Evolutionary conservation across 441 rosid species (phyloP), one percentile per base, ranked within the genome.

Genomic region (Euphorbia celastroides): DNA sequence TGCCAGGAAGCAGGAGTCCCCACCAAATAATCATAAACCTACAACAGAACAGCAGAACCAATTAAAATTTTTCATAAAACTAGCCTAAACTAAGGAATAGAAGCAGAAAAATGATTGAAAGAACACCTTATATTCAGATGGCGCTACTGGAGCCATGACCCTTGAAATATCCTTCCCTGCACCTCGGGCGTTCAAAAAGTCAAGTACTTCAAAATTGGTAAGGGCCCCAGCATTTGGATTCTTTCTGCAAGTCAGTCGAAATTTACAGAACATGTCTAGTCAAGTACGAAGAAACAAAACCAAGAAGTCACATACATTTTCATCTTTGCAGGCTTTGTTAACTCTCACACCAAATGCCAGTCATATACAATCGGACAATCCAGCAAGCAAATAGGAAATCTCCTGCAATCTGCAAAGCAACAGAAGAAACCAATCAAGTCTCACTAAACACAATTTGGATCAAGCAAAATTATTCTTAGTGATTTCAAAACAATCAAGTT

Each of bases 11-110:
- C 87, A 28, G 81, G 72, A 70, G 79, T 80, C 68, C 81, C 88
- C 26, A 78, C 64, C 80, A 91, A 77, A 72, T 82, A 88, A 71
- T 89, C 93, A 79, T 84, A 91, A 65, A 91, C 95, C 96, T 87
- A 64, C 32, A 73, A 69, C 51, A 68, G 42, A 73, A 63, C 52
- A 52, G 12, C 8, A 62, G 48, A 70, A 28, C 22, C 14, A 60
- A 63, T 64, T 7, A 64, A 57, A n/a, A 7, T 28, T 11, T 5
- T 36, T 44, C 20, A 48, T n/a, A 32, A 31, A 46, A 6, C 8
- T 1, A 27, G 6, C n/a, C n/a, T n/a, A 57, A 41, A 1, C 4
- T 54, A 13, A 38, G 2, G 60, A 23, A 22, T n/a, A 14, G 5
- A 38, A 1, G 44, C 2, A 34, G n/a, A n/a, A 7, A 32, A 54